phyloP scores from a whole-genome alignment of 2,329 filamentous ascomycete genomes.

The Coleophoma eucalyptorum region DNA sequence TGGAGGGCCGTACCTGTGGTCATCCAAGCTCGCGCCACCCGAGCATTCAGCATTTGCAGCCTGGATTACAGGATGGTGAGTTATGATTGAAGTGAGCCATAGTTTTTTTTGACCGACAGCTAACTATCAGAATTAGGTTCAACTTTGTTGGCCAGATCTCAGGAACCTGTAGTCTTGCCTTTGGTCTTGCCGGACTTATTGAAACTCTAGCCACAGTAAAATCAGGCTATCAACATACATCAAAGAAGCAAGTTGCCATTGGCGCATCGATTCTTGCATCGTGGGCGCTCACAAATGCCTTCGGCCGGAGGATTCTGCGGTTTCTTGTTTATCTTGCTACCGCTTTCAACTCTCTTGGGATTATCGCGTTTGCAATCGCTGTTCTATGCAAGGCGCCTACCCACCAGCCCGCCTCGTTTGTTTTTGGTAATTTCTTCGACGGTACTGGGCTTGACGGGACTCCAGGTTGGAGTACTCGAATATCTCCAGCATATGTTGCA shows the following conservation, averaged over 20 bases:
- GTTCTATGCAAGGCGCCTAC: slow-evolving; percentile 53
- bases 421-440: slow-evolving; percentile 50
- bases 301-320: slow-evolving; percentile 50
- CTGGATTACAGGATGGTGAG: slow-evolving; percentile 39
- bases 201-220: slow-evolving; percentile 40
- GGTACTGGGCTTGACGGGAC: slow-evolving; percentile 38
- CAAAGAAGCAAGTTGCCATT: slow-evolving; percentile 50
- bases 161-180: slow-evolving; percentile 43
- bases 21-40: slow-evolving; percentile 49
- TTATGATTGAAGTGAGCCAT: not conserved
- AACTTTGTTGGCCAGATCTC: slow-evolving; percentile 44
- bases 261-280: slow-evolving; percentile 52
- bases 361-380: slow-evolving; percentile 48
- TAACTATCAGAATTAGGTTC: slow-evolving; percentile 25
- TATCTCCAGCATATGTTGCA: slow-evolving; percentile 50
- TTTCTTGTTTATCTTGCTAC: slow-evolving; percentile 55
- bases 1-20: slow-evolving; percentile 59
- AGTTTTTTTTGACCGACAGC: not conserved
- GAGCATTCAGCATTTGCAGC: slow-evolving; percentile 37
- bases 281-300: slow-evolving; percentile 53
- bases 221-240: slow-evolving; percentile 35
- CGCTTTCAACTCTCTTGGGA: slow-evolving; percentile 47
- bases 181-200: slow-evolving; percentile 40
- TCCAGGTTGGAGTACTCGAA: slow-evolving; percentile 47
- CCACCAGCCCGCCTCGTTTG: slow-evolving; percentile 49